phyloP scores from a whole-genome alignment of 768 basidiomycete species.

The Amanita pseudoporphyria region DNA sequence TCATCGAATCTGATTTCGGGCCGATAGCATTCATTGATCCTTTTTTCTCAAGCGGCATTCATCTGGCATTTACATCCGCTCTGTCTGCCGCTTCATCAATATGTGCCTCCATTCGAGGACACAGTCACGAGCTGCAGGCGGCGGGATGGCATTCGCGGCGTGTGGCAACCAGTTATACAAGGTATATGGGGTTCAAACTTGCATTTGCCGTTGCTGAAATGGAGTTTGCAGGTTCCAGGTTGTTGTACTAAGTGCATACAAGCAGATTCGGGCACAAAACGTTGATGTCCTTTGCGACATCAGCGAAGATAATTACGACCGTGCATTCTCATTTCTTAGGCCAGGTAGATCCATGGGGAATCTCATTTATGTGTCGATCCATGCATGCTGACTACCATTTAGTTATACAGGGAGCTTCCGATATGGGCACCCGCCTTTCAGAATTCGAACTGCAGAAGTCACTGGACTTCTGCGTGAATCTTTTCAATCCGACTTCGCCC shows the following conservation, averaged over 20 bases:
- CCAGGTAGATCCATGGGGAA: slow-evolving; percentile 35
- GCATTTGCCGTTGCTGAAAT: slow-evolving; percentile 2
- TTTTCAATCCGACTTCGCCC: slow-evolving; percentile 61
- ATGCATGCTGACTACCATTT: background rate
- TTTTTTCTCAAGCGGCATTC: slow-evolving; percentile 58
- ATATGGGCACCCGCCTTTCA: slow-evolving; percentile 63
- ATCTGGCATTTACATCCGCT: slow-evolving; percentile 53
- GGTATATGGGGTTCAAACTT: slow-evolving; percentile 21
- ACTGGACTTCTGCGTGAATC: slow-evolving; percentile 66
- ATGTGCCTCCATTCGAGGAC: slow-evolving; percentile 41
- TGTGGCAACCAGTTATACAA: slow-evolving; percentile 48
- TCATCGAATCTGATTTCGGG: slow-evolving; percentile 1
- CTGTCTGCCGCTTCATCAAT: slow-evolving; percentile 49
- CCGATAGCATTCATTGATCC: slow-evolving; percentile 51
- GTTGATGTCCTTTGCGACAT: slow-evolving; percentile 50
- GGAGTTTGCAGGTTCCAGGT: slow-evolving; percentile 46
- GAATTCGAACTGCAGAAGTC: slow-evolving; percentile 68
- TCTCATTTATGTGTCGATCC: background rate
- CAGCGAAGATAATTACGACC: slow-evolving; percentile 61
- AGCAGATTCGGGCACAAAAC: slow-evolving; percentile 56
- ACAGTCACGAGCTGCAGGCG: slow-evolving; percentile 37
- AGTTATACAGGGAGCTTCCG: slow-evolving; percentile 78
- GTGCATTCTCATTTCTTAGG: slow-evolving; percentile 52
- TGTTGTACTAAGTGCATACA: slow-evolving; percentile 65
- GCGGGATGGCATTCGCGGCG: slow-evolving; percentile 47